A percentile compares a stretch with the other conserved stretches of the same genome.
Evolutionary conservation across 306 rosid genomes (phyloP).

Genomic region (Cucurbita maxima): DNA sequence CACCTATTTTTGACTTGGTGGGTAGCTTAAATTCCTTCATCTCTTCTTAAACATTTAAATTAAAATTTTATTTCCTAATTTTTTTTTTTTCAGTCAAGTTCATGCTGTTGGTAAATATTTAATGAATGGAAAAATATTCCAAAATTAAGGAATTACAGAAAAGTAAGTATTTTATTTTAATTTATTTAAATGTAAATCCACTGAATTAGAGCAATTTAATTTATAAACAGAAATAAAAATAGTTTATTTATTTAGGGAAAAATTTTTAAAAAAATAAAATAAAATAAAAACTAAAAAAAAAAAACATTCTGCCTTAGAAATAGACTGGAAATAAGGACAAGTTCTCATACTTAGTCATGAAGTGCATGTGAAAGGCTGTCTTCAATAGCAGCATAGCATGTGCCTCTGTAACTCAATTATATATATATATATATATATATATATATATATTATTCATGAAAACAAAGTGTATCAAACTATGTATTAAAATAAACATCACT

Average conservation of each 20-base stretch:
- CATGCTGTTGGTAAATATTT: background rate
- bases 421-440: background rate
- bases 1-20: background rate
- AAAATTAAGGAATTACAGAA: background rate
- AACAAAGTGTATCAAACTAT: background rate
- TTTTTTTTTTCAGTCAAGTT: background rate
- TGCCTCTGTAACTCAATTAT: background rate
- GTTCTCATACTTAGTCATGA: background rate
- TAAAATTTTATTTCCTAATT: background rate
- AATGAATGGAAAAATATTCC: background rate
- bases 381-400: background rate
- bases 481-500: too few species aligned
- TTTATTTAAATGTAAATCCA: too few species aligned
- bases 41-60: background rate
- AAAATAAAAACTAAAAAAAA: too few species aligned
- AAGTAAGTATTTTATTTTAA: background rate
- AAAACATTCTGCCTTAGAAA: background rate
- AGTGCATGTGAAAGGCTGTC: slow-evolving; percentile 7
- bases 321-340: background rate
- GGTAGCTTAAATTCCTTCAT: background rate
- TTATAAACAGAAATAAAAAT: too few species aligned
- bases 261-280: too few species aligned
- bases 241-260: background rate
- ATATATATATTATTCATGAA: background rate
- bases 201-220: too few species aligned